Evolutionary conservation across 2,329 filamentous ascomycete species (phyloP), one percentile per base, ranked within the genome.

Genomic region (Fusarium sp.): DNA sequence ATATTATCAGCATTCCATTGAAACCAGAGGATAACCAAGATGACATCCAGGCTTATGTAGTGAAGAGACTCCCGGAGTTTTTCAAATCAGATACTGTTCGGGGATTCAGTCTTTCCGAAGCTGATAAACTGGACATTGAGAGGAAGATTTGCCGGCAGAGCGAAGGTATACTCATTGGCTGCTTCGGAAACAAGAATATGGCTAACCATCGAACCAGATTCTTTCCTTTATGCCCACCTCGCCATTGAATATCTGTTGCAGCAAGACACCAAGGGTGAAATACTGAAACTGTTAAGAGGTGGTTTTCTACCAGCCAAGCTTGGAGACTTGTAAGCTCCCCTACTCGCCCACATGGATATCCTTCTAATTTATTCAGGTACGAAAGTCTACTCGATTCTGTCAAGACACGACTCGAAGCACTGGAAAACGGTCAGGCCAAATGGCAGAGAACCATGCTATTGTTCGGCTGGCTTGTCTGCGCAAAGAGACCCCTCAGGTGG

Each of bases 291-390:
- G 0, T 7, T 61, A 0, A 19, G 12, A 7, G 1, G 42, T 1
- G 58, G 58, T 0, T 12, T 61, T 1, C 11, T 61, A 2, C 58
- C 58, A 6, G 4, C 9, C 0, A 34, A 55, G 17, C 58, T 62
- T 2, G 4, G 23, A 23, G 23, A 28, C 1, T 42, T 62, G 58
- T 62, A 8, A 10, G 56, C 19, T 0, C 1, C 2, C 42, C 2
- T 2, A 3, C 0, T 0, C 2, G 4, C 2, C 1, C 0, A 5
- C 4, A 4, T 2, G 1, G 1, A 0, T 0, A 7, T 7, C 8
- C 2, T 2, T 8, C 34, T 61, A 0, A 46, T 5, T 2, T 0
- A 6, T 2, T 0, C 3, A 61, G 57, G 34, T 61, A 61, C 6
- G 40, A 61, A 8, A 30, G 17, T 7, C 11, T 61, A 4, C 47